These are phyloP conservation scores for Verticillium alfalfae DNA, from an alignment of 2,329 filamentous ascomycete species.

Conservation along the genomic window DNA sequence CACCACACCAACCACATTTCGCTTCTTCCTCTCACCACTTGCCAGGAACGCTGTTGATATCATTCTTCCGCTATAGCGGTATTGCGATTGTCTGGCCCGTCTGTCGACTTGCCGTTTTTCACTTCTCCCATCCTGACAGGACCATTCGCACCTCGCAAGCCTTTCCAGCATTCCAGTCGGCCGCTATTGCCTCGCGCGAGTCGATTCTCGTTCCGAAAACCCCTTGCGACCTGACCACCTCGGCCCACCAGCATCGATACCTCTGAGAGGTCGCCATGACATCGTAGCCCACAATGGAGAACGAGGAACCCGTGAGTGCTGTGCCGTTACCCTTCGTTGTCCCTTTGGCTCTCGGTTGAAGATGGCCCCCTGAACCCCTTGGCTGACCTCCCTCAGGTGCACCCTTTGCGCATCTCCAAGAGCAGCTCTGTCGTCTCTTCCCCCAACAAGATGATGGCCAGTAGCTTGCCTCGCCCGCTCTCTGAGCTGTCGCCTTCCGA, in stretches of 20 bases:
- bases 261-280: neutral
- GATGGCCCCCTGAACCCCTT: neutral
- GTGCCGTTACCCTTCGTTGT: neutral
- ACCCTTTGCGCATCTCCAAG: slow-evolving; percentile 77
- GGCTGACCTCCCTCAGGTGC: slow-evolving; percentile 47
- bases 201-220: neutral
- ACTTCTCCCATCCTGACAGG: neutral
- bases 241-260: neutral
- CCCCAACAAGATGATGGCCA: slow-evolving; percentile 59
- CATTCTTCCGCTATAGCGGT: slow-evolving; percentile 5
- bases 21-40: slow-evolving; percentile 8
- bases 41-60: slow-evolving; percentile 11
- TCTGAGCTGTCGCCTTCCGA: slow-evolving; percentile 85
- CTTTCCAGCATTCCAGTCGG: slow-evolving; percentile 1
- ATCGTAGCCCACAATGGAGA: slow-evolving; percentile 9
- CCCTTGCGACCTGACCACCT: neutral
- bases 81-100: neutral
- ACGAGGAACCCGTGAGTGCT: slow-evolving; percentile 11
- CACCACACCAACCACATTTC: slow-evolving; percentile 3
- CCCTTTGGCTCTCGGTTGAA: neutral
- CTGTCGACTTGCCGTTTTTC: neutral
- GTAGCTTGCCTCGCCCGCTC: slow-evolving; percentile 65
- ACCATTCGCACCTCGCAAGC: slow-evolving; percentile 2
- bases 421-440: slow-evolving; percentile 33
- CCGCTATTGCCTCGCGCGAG: neutral